These are phyloP conservation scores for Collariella sp. DNA, from an alignment of 495 filamentous ascomycete species.

Conservation along the genomic window DNA sequence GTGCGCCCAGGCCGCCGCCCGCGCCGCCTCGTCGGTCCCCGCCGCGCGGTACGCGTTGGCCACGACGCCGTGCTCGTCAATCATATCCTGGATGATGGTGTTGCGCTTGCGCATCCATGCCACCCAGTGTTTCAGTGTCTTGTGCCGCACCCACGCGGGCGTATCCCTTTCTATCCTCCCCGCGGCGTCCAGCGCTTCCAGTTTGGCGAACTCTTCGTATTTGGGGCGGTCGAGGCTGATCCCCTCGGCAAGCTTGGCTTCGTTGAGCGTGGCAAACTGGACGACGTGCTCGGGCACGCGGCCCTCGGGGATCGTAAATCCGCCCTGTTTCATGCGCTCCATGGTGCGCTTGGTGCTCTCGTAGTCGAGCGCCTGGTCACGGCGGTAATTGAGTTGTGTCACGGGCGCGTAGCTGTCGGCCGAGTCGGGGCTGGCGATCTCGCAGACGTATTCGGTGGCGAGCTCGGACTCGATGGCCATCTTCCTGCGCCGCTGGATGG, in stretches of 20 bases:
- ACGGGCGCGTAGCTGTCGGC: not conserved
- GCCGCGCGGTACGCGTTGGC: not conserved
- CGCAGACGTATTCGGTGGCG: conserved; percentile 38
- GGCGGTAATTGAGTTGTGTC: conserved; percentile 11
- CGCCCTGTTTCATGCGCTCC: conserved; percentile 30
- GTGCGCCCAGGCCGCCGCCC: not conserved
- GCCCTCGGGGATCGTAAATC: conserved; percentile 19
- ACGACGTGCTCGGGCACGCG: conserved; percentile 27
- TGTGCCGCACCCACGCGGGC: conserved; percentile 13
- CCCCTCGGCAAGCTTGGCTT: conserved; percentile 6
- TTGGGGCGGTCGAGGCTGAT: conserved; percentile 26
- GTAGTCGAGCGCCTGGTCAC: conserved; percentile 29
- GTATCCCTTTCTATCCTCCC: conserved; percentile 19
- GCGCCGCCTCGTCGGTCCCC: not conserved
- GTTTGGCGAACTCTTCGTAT: conserved; percentile 20
- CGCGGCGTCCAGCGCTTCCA: conserved; percentile 26
- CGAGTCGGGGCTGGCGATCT: conserved; percentile 32
- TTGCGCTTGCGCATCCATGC: conserved; percentile 16
- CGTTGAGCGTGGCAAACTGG: conserved; percentile 16
- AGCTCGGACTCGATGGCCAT: conserved; percentile 49
- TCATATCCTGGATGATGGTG: conserved; percentile 19
- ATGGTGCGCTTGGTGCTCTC: conserved; percentile 21
- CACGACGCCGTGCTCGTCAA: conserved; percentile 16
- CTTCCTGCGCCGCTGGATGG: conserved; percentile 43
- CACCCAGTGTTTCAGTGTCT: conserved; percentile 20